Percentiles rank a stretch among this genome's conserved stretches.
Conservation (phyloP, 1,139 yeast genomes). For the Geotrichum fermentans region DNA sequence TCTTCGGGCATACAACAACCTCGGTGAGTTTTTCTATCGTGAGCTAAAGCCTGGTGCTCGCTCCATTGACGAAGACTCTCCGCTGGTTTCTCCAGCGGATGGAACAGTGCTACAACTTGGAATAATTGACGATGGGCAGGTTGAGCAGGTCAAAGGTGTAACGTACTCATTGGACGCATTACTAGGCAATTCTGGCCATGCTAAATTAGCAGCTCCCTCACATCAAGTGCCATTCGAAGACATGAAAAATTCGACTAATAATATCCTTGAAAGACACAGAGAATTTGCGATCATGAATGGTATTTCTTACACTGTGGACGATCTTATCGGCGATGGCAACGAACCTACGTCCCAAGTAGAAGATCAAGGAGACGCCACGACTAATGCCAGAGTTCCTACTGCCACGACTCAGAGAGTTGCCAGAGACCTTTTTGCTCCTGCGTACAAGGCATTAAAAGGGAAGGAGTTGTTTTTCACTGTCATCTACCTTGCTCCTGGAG, state of each 20-base stretch:
- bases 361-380: conserved; percentile 38
- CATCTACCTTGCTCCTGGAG: conserved; percentile 95
- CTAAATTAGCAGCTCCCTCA: conserved; percentile 60
- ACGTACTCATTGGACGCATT: conserved; percentile 86
- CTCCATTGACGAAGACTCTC: conserved; percentile 57
- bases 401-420: conserved; percentile 25
- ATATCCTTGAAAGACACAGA: conserved; percentile 46
- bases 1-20: conserved; percentile 64
- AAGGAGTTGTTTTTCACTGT: conserved; percentile 81
- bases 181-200: conserved; percentile 49
- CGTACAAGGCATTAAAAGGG: conserved; percentile 32
- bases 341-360: conserved; percentile 23
- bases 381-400: conserved; percentile 20
- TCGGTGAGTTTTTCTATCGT: conserved; percentile 88
- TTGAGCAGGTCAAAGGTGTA: conserved; percentile 96
- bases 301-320: conserved; percentile 66
- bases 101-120: conserved; percentile 88
- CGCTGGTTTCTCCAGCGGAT: conserved; percentile 87
- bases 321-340: conserved; percentile 48
- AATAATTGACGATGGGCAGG: conserved; percentile 69
- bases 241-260: conserved; percentile 5
- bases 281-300: conserved; percentile 79
- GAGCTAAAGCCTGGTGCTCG: conserved; percentile 72
- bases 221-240: conserved; percentile 47
- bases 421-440: conserved; percentile 29